Evolutionary conservation across 129 eudicot genomes (phyloP).

Genomic region (Oenanthe sinensis): DNA sequence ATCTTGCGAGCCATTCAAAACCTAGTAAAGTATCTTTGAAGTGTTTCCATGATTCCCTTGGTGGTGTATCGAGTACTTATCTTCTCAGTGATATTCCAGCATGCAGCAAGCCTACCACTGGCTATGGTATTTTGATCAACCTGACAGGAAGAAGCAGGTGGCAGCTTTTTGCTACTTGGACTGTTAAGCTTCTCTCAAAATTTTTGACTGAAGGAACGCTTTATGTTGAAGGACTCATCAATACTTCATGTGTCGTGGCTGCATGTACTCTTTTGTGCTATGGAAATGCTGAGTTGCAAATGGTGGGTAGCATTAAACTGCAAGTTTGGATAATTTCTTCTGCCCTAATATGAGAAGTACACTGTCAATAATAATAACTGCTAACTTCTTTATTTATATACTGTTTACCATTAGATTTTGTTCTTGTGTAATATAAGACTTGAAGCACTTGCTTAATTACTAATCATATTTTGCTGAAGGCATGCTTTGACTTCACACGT

Average conservation of each 20-base stretch:
- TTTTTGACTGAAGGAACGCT: slow-evolving; percentile 87
- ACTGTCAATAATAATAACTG: neutral
- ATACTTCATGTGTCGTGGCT: slow-evolving; percentile 58
- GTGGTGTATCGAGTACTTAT: slow-evolving; percentile 29
- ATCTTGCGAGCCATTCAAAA: slow-evolving; percentile 26
- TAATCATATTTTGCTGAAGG: slow-evolving; percentile 35
- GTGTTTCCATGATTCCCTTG: slow-evolving; percentile 53
- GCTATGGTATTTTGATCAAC: slow-evolving; percentile 61
- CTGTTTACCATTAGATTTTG: neutral
- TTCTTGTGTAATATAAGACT: neutral
- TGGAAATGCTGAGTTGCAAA: slow-evolving; percentile 77
- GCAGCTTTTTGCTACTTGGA: slow-evolving; percentile 80
- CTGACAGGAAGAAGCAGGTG: slow-evolving; percentile 69
- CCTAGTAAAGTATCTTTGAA: slow-evolving; percentile 35
- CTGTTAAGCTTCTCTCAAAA: slow-evolving; percentile 58
- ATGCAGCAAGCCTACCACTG: slow-evolving; percentile 45
- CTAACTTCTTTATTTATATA: neutral
- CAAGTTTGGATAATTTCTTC: slow-evolving; percentile 16
- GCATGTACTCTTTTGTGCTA: slow-evolving; percentile 63
- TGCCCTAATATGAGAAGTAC: neutral
- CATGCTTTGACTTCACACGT: slow-evolving; percentile 81
- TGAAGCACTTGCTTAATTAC: slow-evolving; percentile 16
- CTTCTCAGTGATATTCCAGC: slow-evolving; percentile 55
- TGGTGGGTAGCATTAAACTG: slow-evolving; percentile 43
- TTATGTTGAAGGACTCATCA: slow-evolving; percentile 75